Conservation (phyloP, 2,329 filamentous ascomycete species). For the Pyricularia sp. region DNA sequence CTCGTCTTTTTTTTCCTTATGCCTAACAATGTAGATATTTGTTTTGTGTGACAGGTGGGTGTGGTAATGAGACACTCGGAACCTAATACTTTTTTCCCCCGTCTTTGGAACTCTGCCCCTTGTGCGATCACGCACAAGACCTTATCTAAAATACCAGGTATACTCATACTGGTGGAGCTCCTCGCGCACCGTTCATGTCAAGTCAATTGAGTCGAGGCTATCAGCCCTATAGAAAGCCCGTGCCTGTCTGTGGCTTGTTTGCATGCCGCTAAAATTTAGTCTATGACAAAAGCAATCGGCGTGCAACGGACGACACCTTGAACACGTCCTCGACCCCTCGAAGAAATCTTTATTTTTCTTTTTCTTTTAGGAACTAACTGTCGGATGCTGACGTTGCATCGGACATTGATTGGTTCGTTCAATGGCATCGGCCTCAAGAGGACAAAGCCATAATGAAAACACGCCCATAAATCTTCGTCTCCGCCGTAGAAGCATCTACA, state of each 20-base stretch:
- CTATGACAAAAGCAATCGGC: background rate
- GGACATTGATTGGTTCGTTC: background rate
- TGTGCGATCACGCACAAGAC: too few species aligned
- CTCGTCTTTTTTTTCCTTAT: background rate
- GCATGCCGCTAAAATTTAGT: background rate
- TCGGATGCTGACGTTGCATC: background rate
- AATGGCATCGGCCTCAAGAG: background rate
- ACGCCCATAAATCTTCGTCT: background rate
- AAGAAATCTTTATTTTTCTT: too few species aligned
- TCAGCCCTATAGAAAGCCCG: background rate
- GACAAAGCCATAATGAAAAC: background rate
- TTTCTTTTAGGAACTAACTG: background rate
- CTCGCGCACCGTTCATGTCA: background rate
- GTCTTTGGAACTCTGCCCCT: too few species aligned
- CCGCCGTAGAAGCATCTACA: background rate
- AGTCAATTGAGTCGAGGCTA: background rate
- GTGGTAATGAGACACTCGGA: too few species aligned
- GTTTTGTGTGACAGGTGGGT: too few species aligned
- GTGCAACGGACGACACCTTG: too few species aligned
- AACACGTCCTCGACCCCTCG: too few species aligned
- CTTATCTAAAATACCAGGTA: too few species aligned
- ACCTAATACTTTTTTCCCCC: too few species aligned
- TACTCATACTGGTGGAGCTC: background rate
- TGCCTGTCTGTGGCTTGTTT: background rate
- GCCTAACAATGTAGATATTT: too few species aligned